Evolutionary conservation across 2,329 filamentous ascomycete genomes (phyloP).

Genomic region (Onygena corvina): DNA sequence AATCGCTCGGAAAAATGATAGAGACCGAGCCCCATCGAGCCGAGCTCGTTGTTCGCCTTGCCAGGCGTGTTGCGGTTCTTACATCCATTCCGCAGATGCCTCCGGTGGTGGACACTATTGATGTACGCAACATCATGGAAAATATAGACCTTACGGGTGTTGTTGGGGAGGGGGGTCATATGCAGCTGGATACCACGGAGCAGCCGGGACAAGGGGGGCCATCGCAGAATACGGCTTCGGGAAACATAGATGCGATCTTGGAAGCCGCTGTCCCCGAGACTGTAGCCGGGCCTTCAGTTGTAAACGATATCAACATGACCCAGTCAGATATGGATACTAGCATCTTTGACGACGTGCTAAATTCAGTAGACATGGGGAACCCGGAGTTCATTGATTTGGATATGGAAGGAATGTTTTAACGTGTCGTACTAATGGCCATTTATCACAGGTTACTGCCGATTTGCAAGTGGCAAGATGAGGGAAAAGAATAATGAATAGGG

Average conservation of each 20-base stretch:
- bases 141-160: constrained; percentile 29
- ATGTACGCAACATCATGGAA: constrained; percentile 34
- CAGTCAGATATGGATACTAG: constrained; percentile 16
- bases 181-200: constrained; percentile 2
- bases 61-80: constrained; percentile 34
- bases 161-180: constrained; percentile 8
- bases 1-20: constrained; percentile 30
- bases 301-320: constrained; percentile 4
- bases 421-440: not conserved
- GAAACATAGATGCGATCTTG: constrained; percentile 31
- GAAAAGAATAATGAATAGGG: constrained; percentile 14
- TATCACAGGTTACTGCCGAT: not conserved
- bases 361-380: constrained; percentile 33
- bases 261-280: constrained; percentile 29
- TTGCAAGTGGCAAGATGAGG: no score
- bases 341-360: constrained; percentile 35
- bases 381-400: constrained; percentile 36
- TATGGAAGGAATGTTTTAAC: constrained; percentile 35
- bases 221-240: constrained; percentile 19
- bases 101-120: constrained; percentile 29
- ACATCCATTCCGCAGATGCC: constrained; percentile 23
- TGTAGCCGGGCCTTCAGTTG: constrained; percentile 24
- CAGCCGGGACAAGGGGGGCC: constrained; percentile 8
- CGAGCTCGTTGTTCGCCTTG: constrained; percentile 35
- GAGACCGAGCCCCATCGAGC: constrained; percentile 36